phyloP scores from a whole-genome alignment of 768 basidiomycete genomes.

The Hericium erinaceus region DNA sequence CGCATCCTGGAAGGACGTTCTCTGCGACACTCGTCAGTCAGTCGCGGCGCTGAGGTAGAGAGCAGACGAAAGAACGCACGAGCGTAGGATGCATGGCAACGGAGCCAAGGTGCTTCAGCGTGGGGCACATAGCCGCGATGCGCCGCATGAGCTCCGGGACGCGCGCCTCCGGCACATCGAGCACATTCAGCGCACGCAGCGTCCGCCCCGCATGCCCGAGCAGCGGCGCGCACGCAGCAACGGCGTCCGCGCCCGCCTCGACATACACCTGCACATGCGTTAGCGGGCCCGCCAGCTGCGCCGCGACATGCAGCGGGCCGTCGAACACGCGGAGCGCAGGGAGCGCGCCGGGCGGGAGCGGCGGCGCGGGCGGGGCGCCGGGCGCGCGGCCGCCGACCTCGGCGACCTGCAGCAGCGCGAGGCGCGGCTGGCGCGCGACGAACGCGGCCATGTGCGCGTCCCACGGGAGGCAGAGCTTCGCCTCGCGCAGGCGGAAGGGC shows the following conservation, averaged over 20 bases:
- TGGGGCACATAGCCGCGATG: constrained; percentile 25
- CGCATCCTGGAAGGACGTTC: constrained; percentile 23
- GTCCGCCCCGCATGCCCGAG: constrained; percentile 21
- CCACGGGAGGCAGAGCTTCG: constrained; percentile 41
- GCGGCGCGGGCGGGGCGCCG: neutral
- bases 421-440: constrained; percentile 34
- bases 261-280: constrained; percentile 33
- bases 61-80: constrained; percentile 20
- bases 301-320: constrained; percentile 33
- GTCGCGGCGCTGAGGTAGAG: neutral
- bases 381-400: constrained; percentile 11
- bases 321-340: constrained; percentile 36
- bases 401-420: constrained; percentile 29
- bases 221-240: constrained; percentile 21
- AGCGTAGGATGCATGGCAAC: constrained; percentile 24
- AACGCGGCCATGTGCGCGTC: constrained; percentile 37
- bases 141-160: constrained; percentile 22
- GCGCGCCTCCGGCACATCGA: constrained; percentile 26
- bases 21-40: constrained; percentile 16
- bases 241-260: constrained; percentile 24
- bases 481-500: constrained; percentile 40
- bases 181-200: constrained; percentile 28
- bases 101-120: constrained; percentile 30
- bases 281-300: constrained; percentile 32
- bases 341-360: constrained; percentile 17